Evolutionary conservation across 2,329 filamentous ascomycete species (phyloP).

Genomic region (Hirsutella thompsonii): DNA sequence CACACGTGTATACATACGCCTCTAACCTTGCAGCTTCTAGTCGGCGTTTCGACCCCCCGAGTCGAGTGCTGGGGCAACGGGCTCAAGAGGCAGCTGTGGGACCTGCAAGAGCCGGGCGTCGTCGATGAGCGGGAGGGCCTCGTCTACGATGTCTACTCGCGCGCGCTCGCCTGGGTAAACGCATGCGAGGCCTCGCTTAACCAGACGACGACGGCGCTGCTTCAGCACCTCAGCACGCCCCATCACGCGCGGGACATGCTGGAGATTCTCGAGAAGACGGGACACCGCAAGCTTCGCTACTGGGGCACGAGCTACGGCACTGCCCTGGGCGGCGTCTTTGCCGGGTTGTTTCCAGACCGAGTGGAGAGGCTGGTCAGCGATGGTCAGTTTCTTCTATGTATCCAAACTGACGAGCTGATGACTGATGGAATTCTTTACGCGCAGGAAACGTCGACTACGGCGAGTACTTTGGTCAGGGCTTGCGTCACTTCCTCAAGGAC

Average conservation of each 20-base stretch:
- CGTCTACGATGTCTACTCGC: conserved; percentile 29
- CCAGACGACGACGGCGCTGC: conserved; percentile 19
- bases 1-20: background rate
- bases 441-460: conserved; percentile 37
- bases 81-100: conserved; percentile 29
- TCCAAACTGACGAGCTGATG: background rate
- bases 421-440: background rate
- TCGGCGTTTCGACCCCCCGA: conserved; percentile 35
- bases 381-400: conserved; percentile 16
- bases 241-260: conserved; percentile 34
- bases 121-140: conserved; percentile 33
- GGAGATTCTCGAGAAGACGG: conserved; percentile 28
- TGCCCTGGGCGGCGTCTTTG: conserved; percentile 37
- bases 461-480: conserved; percentile 34
- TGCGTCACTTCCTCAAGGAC: conserved; percentile 36
- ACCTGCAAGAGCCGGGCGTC: conserved; percentile 27
- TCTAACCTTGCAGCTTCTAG: conserved; percentile 5
- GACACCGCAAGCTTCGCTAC: conserved; percentile 30
- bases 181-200: conserved; percentile 27
- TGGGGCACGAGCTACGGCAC: conserved; percentile 46
- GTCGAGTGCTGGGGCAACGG: conserved; percentile 36
- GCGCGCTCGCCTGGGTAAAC: conserved; percentile 26
- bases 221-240: conserved; percentile 28
- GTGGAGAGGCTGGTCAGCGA: conserved; percentile 38
- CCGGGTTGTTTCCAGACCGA: conserved; percentile 36